A percentile compares a stretch with the other conserved stretches of the same genome.
These are phyloP conservation scores for Euphorbia peplus DNA, from an alignment of 345 rosid species.

Conservation along the genomic window DNA sequence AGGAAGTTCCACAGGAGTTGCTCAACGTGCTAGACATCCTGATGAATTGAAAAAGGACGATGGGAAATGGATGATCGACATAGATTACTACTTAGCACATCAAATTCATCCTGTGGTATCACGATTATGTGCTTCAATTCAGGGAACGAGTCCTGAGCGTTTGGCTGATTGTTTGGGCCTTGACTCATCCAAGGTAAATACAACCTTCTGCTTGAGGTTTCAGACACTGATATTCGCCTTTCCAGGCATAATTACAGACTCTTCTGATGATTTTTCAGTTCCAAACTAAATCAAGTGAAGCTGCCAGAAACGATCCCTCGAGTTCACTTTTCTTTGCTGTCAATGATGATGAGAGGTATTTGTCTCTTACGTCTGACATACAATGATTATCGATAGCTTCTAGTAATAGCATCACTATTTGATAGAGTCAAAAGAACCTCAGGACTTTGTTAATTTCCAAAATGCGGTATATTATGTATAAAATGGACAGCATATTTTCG, in stretches of 20 bases:
- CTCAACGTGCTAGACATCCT: constrained; percentile 95
- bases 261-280: constrained; percentile 43
- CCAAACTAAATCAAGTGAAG: constrained; percentile 56
- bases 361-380: constrained; percentile 3
- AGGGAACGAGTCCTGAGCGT: constrained; percentile 93
- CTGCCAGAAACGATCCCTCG: constrained; percentile 46
- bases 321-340: constrained; percentile 53
- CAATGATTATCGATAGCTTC: not conserved
- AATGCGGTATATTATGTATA: not conserved
- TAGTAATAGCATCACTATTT: not conserved
- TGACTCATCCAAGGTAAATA: constrained; percentile 86
- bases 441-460: not conserved
- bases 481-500: not conserved
- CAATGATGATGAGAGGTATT: constrained; percentile 80
- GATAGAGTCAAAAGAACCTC: not conserved
- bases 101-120: constrained; percentile 99
- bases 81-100: constrained; percentile 91
- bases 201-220: constrained; percentile 11
- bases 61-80: constrained; percentile 90
- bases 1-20: constrained; percentile 70
- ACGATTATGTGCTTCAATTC: constrained; percentile 88
- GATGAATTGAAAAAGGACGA: constrained; percentile 79
- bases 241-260: constrained; percentile 1
- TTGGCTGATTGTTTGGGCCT: constrained; percentile 96
- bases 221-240: not conserved